Base-by-base conservation (phyloP, 2,329 filamentous ascomycete species). In the Akanthomyces lecanii region DNA sequence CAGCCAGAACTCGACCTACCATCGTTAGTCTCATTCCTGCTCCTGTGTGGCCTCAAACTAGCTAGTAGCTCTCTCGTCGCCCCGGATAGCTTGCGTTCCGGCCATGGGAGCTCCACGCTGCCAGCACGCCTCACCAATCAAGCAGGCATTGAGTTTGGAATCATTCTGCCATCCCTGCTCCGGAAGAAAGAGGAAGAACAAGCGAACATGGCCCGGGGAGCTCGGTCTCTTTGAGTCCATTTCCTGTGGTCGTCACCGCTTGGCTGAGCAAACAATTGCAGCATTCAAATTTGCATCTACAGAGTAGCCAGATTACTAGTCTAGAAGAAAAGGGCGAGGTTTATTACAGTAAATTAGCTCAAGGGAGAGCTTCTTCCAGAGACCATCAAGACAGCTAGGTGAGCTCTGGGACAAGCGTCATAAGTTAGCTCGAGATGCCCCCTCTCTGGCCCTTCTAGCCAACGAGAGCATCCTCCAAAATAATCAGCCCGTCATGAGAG, bases 401-500 rank as follows among this genome's bases (percentile, higher is more conserved):
- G 21, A 33, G 25, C 25, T n/a, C 30, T 14, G 18, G 25, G 23
- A 28, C 14, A 30, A 45, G 25, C 25, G 25, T 52, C 58, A 53
- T 33, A 11, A 8, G 33, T 8, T 11, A 45, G 44, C 47, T 50
- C 33, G n/a, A 11, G 16, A 8, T 2, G 16, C 7, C 10, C 36
- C 28, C 2, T 12, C 33, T 7, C 33, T 23, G 10, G 33, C 36
- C 21, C 5, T 16, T 53, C 40, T 21, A 21, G n/a, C 40, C 58
- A 54, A 61, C 40, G n/a, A 40, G 40, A 33, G 28, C 40, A 11
- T 18, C 16, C 11, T 14, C 6, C 38, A 61, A 53, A 40, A 61
- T 36, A 53, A 54, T 45, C 58, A 53, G 18, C 36, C 36, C 48
- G 58, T 54, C 58, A 61, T 61, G 58, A 54, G 45, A 59, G 56